Conservation (phyloP, 2,329 filamentous ascomycete genomes). For the Juglanconis juglandina region DNA sequence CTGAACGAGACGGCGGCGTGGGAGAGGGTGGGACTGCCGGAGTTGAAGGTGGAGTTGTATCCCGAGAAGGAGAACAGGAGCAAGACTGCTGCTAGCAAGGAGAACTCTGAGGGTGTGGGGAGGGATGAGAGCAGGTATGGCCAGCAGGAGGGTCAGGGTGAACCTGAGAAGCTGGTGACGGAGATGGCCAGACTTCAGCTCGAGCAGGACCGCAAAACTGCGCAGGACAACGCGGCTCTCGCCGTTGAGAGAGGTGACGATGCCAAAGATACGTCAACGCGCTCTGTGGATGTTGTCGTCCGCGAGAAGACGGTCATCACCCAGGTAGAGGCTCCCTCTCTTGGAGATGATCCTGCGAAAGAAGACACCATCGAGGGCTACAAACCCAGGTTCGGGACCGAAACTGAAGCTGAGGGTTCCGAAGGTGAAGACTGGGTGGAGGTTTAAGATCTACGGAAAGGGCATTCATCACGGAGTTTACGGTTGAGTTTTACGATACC, state of each 20-base stretch:
- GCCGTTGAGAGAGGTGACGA: conserved; percentile 48
- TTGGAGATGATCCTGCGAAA: conserved; percentile 27
- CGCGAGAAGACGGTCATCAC: conserved; percentile 47
- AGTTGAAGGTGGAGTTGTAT: conserved; percentile 54
- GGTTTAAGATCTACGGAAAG: not conserved
- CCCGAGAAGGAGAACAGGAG: conserved; percentile 59
- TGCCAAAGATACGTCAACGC: conserved; percentile 22
- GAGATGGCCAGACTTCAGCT: conserved; percentile 42
- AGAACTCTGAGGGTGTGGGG: conserved; percentile 37
- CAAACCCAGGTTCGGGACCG: conserved; percentile 35
- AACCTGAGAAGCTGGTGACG: conserved; percentile 25
- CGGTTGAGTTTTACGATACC: conserved; percentile 15
- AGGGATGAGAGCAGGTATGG: conserved; percentile 1
- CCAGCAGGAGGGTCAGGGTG: conserved; percentile 13
- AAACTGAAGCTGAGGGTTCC: conserved; percentile 17
- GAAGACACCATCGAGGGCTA: conserved; percentile 49
- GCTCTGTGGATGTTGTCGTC: conserved; percentile 46
- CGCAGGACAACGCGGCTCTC: conserved; percentile 39
- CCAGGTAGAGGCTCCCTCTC: conserved; percentile 36
- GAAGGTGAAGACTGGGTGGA: not conserved
- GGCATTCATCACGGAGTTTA: conserved; percentile 11
- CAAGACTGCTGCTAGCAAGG: conserved; percentile 21
- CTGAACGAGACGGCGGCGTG: conserved; percentile 81
- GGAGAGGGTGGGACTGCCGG: conserved; percentile 64
- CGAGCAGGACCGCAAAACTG: conserved; percentile 39